Conservation (phyloP, 345 rosid genomes). For the Salix arbutifolia region DNA sequence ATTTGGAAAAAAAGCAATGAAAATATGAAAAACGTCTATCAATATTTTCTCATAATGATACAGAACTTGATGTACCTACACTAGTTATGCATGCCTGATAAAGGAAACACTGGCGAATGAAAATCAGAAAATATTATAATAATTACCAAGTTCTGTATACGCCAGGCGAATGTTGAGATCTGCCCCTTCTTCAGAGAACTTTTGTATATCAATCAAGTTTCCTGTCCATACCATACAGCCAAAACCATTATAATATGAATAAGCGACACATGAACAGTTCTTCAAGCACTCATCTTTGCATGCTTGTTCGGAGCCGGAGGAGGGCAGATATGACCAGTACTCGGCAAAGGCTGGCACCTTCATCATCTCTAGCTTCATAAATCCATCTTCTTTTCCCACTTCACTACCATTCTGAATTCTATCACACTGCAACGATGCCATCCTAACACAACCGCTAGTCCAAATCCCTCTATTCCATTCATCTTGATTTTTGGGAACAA, state of each 20-base stretch:
- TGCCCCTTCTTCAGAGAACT: constrained; percentile 2
- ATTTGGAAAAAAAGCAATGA: no score
- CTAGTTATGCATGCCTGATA: neutral
- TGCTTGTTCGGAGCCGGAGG: neutral
- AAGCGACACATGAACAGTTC: constrained; percentile 33
- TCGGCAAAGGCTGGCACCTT: constrained; percentile 15
- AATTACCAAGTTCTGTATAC: constrained; percentile 8
- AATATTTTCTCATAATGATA: no score
- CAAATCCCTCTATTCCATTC: constrained; percentile 34
- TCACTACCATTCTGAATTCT: neutral
- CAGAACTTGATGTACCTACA: no score
- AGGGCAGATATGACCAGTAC: neutral
- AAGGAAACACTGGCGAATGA: no score
- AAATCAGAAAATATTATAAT: neutral
- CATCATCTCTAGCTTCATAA: constrained; percentile 10
- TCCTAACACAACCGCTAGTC: constrained; percentile 28
- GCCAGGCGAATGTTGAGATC: constrained; percentile 13
- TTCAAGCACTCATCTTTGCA: constrained; percentile 38
- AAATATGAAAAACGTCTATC: no score
- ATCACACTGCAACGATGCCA: constrained; percentile 15
- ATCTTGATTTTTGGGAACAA: neutral
- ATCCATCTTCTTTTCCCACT: constrained; percentile 16
- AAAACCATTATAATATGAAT: constrained; percentile 7
- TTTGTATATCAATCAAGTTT: constrained; percentile 12
- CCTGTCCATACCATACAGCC: neutral